A percentile compares a stretch with the other conserved stretches of the same genome.
Conservation (phyloP, 805 yeast species). For the Ogataea ganodermae region DNA sequence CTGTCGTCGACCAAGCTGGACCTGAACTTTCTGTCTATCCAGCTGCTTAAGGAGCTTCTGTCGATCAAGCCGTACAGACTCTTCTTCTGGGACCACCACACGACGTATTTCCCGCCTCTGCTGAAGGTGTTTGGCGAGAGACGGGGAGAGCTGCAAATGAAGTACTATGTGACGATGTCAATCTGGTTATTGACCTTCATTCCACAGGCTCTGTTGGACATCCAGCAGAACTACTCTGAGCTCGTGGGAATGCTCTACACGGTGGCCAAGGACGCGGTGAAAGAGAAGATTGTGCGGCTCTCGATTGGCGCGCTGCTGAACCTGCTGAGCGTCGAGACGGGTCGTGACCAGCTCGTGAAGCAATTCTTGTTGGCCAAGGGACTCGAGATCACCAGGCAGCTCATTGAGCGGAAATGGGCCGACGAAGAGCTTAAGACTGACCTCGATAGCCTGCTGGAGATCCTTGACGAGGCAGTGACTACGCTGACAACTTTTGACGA, state of each 20-base stretch:
- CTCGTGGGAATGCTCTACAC: slow-evolving; percentile 53
- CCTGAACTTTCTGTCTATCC: slow-evolving; percentile 62
- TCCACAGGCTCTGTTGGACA: slow-evolving; percentile 46
- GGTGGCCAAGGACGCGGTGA: slow-evolving; percentile 77
- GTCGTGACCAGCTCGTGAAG: slow-evolving; percentile 54
- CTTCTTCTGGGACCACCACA: slow-evolving; percentile 48
- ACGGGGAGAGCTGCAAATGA: slow-evolving; percentile 69
- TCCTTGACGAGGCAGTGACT: slow-evolving; percentile 71
- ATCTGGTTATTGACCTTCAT: slow-evolving; percentile 87
- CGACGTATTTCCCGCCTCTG: slow-evolving; percentile 49
- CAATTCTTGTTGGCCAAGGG: slow-evolving; percentile 75
- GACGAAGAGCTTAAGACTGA: slow-evolving; percentile 88
- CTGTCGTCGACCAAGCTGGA: slow-evolving; percentile 43
- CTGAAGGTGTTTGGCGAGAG: slow-evolving; percentile 47
- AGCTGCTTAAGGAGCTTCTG: slow-evolving; percentile 63
- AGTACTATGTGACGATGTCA: slow-evolving; percentile 74
- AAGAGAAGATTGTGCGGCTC: slow-evolving; percentile 87
- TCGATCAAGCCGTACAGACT: slow-evolving; percentile 54
- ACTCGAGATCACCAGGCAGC: slow-evolving; percentile 61
- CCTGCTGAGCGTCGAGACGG: slow-evolving; percentile 45
- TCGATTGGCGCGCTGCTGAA: slow-evolving; percentile 75
- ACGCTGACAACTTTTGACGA: slow-evolving; percentile 91
- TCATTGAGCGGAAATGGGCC: slow-evolving; percentile 88
- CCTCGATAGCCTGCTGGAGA: slow-evolving; percentile 55
- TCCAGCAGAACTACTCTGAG: slow-evolving; percentile 54